Conservation (phyloP, 495 filamentous ascomycete genomes). For the Achaetomiella virescens region DNA sequence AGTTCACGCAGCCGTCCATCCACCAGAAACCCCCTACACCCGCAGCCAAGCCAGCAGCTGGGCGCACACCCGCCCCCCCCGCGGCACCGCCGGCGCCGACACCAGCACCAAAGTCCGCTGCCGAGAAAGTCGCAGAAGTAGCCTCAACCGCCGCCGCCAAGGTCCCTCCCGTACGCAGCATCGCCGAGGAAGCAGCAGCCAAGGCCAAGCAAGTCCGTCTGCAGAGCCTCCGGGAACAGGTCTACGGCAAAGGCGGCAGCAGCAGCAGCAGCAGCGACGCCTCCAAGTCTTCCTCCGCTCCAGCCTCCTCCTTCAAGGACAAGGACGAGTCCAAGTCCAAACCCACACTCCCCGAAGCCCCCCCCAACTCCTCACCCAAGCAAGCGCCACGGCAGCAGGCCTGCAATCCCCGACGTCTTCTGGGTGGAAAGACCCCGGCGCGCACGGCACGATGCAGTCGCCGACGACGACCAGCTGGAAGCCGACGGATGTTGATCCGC, state of each 20-base stretch:
- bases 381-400: slow-evolving; percentile 6
- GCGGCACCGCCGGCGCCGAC: slow-evolving; percentile 15
- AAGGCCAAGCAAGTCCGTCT: slow-evolving; percentile 52
- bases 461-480: slow-evolving; percentile 43
- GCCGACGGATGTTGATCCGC: slow-evolving; percentile 32
- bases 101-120: slow-evolving; percentile 9
- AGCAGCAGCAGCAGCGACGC: no score
- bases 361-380: not conserved
- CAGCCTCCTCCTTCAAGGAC: slow-evolving; percentile 6
- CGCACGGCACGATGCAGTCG: slow-evolving; percentile 31
- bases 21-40: slow-evolving; percentile 30
- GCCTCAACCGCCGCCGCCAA: slow-evolving; percentile 17
- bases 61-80: slow-evolving; percentile 9
- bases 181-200: slow-evolving; percentile 63
- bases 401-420: slow-evolving; percentile 36
- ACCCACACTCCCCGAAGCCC: not conserved
- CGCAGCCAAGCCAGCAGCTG: slow-evolving; percentile 32
- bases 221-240: slow-evolving; percentile 33
- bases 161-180: slow-evolving; percentile 52
- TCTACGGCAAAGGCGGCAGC: slow-evolving; percentile 30
- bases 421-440: slow-evolving; percentile 25
- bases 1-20: slow-evolving; percentile 44
- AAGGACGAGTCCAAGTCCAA: not conserved
- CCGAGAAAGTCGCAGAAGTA: slow-evolving; percentile 11
- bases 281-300: slow-evolving; percentile 8